phyloP scores from a whole-genome alignment of 352 stramenopile genomes.

The Pythium sp. region DNA sequence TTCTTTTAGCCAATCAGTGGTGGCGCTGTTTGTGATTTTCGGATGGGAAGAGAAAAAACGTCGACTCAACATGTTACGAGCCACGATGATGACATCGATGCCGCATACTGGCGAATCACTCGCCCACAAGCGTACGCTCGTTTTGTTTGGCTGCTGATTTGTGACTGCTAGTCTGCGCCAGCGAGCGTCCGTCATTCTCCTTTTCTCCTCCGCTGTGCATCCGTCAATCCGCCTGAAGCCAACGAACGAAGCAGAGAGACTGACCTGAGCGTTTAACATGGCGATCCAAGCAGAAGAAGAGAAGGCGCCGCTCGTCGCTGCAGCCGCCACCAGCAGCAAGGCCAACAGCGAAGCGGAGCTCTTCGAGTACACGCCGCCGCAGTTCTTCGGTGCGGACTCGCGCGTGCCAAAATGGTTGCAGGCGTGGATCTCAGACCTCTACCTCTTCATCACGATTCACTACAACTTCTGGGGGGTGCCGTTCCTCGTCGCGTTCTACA shows the following conservation, averaged over 20 bases:
- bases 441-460: constrained; percentile 40
- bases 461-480: constrained; percentile 43
- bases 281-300: constrained; percentile 3
- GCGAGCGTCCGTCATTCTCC: background rate
- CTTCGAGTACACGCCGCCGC: constrained; percentile 31
- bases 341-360: background rate
- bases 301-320: background rate
- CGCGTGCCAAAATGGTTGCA: constrained; percentile 31
- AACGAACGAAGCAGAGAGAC: background rate
- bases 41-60: background rate
- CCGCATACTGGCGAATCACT: background rate
- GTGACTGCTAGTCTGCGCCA: background rate
- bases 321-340: background rate
- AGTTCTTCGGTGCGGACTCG: constrained; percentile 27
- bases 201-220: background rate
- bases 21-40: background rate
- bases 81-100: background rate
- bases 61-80: constrained; percentile 4
- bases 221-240: background rate
- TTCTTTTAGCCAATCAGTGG: background rate
- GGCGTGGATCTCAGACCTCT: constrained; percentile 26
- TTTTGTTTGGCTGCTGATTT: background rate
- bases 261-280: background rate
- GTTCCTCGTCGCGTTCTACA: constrained; percentile 33
- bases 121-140: background rate